These are phyloP conservation scores for Phytopythium ostracodes DNA, from an alignment of 352 stramenopile species.

Conservation along the genomic window DNA sequence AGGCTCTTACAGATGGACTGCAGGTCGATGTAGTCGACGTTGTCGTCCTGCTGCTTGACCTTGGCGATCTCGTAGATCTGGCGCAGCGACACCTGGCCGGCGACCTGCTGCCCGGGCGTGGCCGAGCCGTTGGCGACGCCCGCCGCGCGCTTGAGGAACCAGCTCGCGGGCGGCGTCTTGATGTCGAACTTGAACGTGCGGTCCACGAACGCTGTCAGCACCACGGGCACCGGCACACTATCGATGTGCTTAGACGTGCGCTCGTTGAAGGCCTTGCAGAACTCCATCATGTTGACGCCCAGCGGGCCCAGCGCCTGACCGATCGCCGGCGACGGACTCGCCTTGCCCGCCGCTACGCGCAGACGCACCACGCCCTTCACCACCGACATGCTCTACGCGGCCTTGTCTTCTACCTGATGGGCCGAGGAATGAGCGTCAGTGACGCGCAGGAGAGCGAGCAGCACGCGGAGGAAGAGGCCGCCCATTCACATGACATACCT, in stretches of 20 bases:
- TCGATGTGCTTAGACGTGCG: constrained; percentile 89
- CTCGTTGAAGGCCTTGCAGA: constrained; percentile 99
- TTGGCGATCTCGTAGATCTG: constrained; percentile 98
- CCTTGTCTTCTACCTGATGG: background rate
- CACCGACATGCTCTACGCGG: constrained; percentile 18
- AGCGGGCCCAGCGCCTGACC: constrained; percentile 93
- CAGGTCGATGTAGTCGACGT: constrained; percentile 91
- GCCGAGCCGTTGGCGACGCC: constrained; percentile 78
- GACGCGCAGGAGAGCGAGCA: background rate
- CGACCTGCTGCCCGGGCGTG: constrained; percentile 66
- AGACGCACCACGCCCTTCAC: constrained; percentile 85
- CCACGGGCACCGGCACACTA: constrained; percentile 91
- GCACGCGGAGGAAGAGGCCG: too few species aligned
- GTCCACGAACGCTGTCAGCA: constrained; percentile 92
- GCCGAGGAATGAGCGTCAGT: background rate
- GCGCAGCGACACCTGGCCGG: constrained; percentile 90
- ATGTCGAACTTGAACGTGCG: constrained; percentile 96
- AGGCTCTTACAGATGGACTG: constrained; percentile 91
- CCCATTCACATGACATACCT: too few species aligned
- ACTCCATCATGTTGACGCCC: constrained; percentile 99
- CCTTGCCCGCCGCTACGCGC: constrained; percentile 82
- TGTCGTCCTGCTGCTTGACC: constrained; percentile 95
- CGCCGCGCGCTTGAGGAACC: constrained; percentile 91
- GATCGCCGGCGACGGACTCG: constrained; percentile 84
- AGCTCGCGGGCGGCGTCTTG: constrained; percentile 93